Evolutionary conservation across 2,329 filamentous ascomycete species (phyloP), one percentile per base, ranked within the genome.

Genomic region (Fonsecaea monophora): DNA sequence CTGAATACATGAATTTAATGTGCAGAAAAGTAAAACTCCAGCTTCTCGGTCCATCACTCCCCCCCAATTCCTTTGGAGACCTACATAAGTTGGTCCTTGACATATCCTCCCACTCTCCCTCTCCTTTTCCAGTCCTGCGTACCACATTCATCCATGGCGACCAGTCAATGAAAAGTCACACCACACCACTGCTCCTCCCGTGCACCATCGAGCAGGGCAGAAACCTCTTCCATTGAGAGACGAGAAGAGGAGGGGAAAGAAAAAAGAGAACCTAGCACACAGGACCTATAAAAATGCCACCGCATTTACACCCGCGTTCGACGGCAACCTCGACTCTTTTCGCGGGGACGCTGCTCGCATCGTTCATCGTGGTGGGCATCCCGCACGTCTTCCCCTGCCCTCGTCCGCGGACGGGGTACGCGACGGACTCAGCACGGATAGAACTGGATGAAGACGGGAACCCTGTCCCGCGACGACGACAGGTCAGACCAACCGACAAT

Each of bases 301-400:
- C 88, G 48, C 83, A 94, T 80, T 89, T 99, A 50, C 95, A 99
- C 79, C 95, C 95, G 38, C 90, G 94, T 79, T 98, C 94, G 73
- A 90, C 92, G 74, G 92, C 92, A 82, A 99, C 95, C 74, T 94
- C 91, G 64, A 95, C 93, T 54, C 89, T 99, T 68, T 99, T 99
- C 82, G 93, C 92, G 59, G 92, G 91, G n/a, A 98, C 94, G 0
- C 86, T 98, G 62, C 85, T 92, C 69, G 89, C 93, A 37, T 95
- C 91, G 73, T 97, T 99, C 79, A 86, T 97, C 70, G 94, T 99
- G 69, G 95, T 99, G 61, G 92, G 88, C 35, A 84, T 97, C 53
- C 95, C 95, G 25, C 95, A 99, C 78, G 77, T 96, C 35, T 86
- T 99, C 18, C 95, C 95, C 1, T 99, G 95, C 77, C 95, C 95